phyloP scores from a whole-genome alignment of 208 protist genomes.

The Crithidia brevicula region DNA sequence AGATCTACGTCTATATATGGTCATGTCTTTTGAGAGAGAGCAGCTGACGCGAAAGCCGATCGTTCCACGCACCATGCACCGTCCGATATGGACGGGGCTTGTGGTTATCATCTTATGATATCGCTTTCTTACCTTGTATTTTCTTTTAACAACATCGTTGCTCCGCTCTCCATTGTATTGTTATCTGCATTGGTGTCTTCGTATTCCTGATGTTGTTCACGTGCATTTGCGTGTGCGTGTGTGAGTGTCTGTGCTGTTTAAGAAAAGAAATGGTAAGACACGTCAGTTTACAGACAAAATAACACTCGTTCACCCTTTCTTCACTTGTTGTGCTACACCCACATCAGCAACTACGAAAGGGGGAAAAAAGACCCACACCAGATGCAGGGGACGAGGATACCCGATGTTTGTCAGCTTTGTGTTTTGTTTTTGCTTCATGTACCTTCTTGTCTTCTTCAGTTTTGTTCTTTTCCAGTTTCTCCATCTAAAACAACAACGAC shows the following conservation, averaged over 20 bases:
- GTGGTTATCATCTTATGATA: constrained; percentile 16
- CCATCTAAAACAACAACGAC: constrained; percentile 10
- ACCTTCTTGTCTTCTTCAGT: constrained; percentile 22
- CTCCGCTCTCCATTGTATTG: constrained; percentile 5
- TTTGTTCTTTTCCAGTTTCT: constrained; percentile 13
- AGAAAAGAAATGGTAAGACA: too few species aligned
- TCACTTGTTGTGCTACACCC: too few species aligned
- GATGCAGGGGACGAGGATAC: too few species aligned
- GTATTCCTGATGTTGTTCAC: too few species aligned
- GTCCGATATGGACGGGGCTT: constrained; percentile 2
- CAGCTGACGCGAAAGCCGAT: neutral
- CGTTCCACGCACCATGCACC: constrained; percentile 13
- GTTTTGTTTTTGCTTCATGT: constrained; percentile 10
- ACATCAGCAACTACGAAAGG: constrained; percentile 10
- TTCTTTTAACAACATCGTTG: constrained; percentile 10
- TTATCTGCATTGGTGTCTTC: too few species aligned
- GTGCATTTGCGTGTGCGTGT: neutral
- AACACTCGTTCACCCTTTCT: too few species aligned
- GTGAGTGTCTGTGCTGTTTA: neutral
- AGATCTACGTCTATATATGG: constrained; percentile 4
- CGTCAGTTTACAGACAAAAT: too few species aligned
- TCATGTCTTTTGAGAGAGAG: neutral
- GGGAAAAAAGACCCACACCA: too few species aligned
- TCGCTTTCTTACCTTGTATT: constrained; percentile 11
- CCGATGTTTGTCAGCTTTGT: constrained; percentile 10